phyloP scores from a whole-genome alignment of 2,329 filamentous ascomycete species.

The Dothiorella sarmentorum region DNA sequence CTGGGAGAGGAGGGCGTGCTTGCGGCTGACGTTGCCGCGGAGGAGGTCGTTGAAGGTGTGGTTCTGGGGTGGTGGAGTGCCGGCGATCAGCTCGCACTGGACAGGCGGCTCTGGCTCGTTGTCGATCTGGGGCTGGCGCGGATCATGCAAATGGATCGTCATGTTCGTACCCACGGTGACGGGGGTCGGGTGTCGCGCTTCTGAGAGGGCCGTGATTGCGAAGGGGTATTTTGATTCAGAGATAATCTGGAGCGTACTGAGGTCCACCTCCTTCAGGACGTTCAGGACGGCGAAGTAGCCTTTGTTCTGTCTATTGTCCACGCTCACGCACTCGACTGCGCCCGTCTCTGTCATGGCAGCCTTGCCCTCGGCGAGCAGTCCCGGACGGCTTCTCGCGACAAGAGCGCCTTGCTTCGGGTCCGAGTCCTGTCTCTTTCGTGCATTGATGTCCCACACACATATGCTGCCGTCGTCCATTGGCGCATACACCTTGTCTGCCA shows the following conservation, averaged over 20 bases:
- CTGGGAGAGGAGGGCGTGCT: constrained; percentile 71
- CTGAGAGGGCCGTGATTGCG: constrained; percentile 78
- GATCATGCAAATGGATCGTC: constrained; percentile 80
- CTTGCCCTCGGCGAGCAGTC: constrained; percentile 54
- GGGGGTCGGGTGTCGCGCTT: constrained; percentile 62
- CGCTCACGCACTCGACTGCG: constrained; percentile 77
- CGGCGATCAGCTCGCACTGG: constrained; percentile 31
- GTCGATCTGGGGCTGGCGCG: constrained; percentile 46
- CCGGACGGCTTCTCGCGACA: constrained; percentile 49
- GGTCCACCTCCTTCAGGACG: constrained; percentile 75
- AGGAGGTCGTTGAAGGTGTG: constrained; percentile 37
- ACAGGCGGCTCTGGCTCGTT: constrained; percentile 19
- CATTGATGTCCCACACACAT: constrained; percentile 68
- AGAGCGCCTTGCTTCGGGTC: constrained; percentile 55
- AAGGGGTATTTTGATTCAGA: constrained; percentile 72
- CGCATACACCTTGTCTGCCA: constrained; percentile 63
- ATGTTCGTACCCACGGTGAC: constrained; percentile 80
- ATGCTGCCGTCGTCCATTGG: constrained; percentile 84
- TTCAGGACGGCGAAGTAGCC: constrained; percentile 80
- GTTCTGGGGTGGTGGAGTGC: constrained; percentile 20
- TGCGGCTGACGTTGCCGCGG: neutral
- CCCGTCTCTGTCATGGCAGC: constrained; percentile 66
- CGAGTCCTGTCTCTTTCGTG: neutral
- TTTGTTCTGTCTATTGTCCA: constrained; percentile 64
- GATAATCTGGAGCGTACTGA: constrained; percentile 67